Conservation (phyloP, 2,329 filamentous ascomycete species). For the Pseudogymnoascus pannorum region DNA sequence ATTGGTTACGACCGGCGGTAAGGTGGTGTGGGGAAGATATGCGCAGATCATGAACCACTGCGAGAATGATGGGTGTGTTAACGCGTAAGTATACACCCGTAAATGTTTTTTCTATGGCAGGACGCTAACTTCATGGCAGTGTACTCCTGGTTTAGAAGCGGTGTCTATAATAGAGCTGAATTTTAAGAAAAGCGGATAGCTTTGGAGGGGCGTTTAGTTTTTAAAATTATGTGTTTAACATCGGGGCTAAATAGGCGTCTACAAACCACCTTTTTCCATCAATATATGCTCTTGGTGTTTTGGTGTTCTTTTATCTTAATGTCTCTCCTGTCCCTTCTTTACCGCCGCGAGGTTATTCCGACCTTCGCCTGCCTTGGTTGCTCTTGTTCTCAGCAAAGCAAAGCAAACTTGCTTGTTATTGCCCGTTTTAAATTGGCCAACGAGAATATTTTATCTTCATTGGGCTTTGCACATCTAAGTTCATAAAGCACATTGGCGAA, state of each 20-base stretch:
- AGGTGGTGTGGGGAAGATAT: conserved; percentile 83
- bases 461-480: too few species aligned
- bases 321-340: too few species aligned
- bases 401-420: too few species aligned
- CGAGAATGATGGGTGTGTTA: conserved; percentile 55
- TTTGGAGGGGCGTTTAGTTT: conserved; percentile 6
- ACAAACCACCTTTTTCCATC: background rate
- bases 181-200: conserved; percentile 4
- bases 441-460: too few species aligned
- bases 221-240: background rate
- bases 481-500: too few species aligned
- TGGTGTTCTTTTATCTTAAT: too few species aligned
- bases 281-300: background rate
- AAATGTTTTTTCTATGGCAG: background rate
- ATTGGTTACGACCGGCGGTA: conserved; percentile 78
- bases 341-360: too few species aligned
- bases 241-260: conserved; percentile 2
- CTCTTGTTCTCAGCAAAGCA: too few species aligned
- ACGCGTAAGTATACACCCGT: conserved; percentile 22
- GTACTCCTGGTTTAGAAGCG: conserved; percentile 8
- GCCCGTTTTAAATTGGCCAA: too few species aligned
- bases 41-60: conserved; percentile 51
- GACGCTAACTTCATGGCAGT: background rate
- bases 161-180: conserved; percentile 7
- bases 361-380: too few species aligned